Percentiles rank a stretch among this genome's conserved stretches.
phyloP scores from a whole-genome alignment of 2,329 filamentous ascomycete species.

The Polytolypa hystricis region DNA sequence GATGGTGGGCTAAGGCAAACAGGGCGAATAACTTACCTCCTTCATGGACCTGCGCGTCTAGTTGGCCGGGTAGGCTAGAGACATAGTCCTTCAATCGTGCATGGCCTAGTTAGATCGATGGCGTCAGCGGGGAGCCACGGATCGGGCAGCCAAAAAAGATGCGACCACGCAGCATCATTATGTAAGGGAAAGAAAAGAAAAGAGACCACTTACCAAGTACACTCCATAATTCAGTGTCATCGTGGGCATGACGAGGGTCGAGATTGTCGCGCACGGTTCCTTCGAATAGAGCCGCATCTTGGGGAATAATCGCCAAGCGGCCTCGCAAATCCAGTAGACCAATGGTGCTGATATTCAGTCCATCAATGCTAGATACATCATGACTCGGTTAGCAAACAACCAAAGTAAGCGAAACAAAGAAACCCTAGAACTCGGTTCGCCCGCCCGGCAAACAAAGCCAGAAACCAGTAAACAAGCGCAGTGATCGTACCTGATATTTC shows the following conservation, averaged over 20 bases:
- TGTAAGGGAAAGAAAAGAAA: too few species aligned
- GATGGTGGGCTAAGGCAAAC: not conserved
- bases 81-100: conserved; percentile 89
- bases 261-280: conserved; percentile 89
- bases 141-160: not conserved
- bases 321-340: conserved; percentile 80
- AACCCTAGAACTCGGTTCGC: conserved; percentile 1
- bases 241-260: conserved; percentile 86
- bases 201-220: conserved; percentile 78
- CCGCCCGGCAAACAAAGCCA: conserved; percentile 7
- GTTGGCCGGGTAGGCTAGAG: conserved; percentile 69
- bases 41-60: conserved; percentile 87
- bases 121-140: conserved; percentile 23
- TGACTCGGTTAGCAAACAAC: conserved; percentile 12
- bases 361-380: conserved; percentile 58
- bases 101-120: conserved; percentile 59
- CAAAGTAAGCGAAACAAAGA: too few species aligned
- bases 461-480: too few species aligned
- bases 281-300: conserved; percentile 93
- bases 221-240: conserved; percentile 95
- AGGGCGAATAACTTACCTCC: conserved; percentile 55
- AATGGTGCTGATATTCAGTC: conserved; percentile 78
- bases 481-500: conserved; percentile 61
- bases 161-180: conserved; percentile 9
- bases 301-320: conserved; percentile 89